These are phyloP conservation scores for Porodaedalea pini DNA, from an alignment of 1,284 basidiomycete species.

Conservation along the genomic window DNA sequence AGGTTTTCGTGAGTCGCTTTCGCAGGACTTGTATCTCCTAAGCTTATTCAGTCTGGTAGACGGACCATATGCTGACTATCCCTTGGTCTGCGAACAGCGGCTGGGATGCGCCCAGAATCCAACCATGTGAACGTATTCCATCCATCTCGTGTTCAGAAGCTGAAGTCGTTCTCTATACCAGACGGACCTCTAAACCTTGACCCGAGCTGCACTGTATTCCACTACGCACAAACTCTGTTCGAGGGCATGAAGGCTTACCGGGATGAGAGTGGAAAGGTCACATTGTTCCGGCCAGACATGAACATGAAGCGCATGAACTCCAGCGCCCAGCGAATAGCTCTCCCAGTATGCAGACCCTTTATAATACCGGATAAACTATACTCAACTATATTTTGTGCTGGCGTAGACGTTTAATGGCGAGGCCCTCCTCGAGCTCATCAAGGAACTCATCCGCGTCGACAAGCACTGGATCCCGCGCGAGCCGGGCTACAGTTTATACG, in stretches of 20 bases:
- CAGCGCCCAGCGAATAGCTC: slow-evolving; percentile 68
- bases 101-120: slow-evolving; percentile 83
- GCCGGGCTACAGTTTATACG: slow-evolving; percentile 88
- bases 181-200: slow-evolving; percentile 75
- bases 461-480: slow-evolving; percentile 91
- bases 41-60: slow-evolving; percentile 39
- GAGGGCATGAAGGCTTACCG: slow-evolving; percentile 98
- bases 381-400: slow-evolving; percentile 6
- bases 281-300: slow-evolving; percentile 95
- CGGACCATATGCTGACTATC: slow-evolving; percentile 91
- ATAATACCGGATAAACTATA: not conserved
- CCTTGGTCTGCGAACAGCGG: slow-evolving; percentile 73
- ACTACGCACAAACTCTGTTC: slow-evolving; percentile 90
- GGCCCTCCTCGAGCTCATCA: slow-evolving; percentile 80
- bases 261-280: slow-evolving; percentile 72
- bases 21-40: not conserved
- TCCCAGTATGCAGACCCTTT: slow-evolving; percentile 56
- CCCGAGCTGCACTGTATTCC: slow-evolving; percentile 86
- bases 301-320: slow-evolving; percentile 94
- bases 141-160: slow-evolving; percentile 1
- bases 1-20: slow-evolving; percentile 56
- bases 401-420: slow-evolving; percentile 77
- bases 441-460: slow-evolving; percentile 84
- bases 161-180: slow-evolving; percentile 27
- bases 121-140: slow-evolving; percentile 59